Conservation (phyloP, 768 basidiomycete species). For the Panellus pusillus region DNA sequence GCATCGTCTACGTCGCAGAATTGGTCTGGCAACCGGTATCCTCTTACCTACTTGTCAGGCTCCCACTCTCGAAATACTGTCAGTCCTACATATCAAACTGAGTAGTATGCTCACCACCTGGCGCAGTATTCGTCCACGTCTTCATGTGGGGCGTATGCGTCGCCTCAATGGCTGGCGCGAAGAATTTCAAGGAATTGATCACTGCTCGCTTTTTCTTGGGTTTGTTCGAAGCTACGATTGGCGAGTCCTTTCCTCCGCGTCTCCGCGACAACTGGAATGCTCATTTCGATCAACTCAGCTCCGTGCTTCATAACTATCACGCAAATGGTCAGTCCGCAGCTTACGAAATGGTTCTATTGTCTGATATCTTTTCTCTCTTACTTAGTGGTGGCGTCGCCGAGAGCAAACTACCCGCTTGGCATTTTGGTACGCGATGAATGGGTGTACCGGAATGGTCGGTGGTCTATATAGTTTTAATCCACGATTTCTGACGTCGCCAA, state of each 20-base stretch:
- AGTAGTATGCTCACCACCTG: background rate
- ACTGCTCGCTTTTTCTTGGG: conserved; percentile 45
- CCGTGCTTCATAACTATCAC: conserved; percentile 51
- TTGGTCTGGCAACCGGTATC: conserved; percentile 45
- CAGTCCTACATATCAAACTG: conserved; percentile 14
- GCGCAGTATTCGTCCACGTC: conserved; percentile 36
- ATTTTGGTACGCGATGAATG: conserved; percentile 46
- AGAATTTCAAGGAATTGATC: conserved; percentile 40
- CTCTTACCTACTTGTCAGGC: conserved; percentile 39
- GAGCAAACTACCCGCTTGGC: conserved; percentile 44
- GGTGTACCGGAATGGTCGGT: conserved; percentile 38
- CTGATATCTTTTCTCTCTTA: background rate
- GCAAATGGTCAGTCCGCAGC: conserved; percentile 32
- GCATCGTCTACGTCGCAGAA: conserved; percentile 46
- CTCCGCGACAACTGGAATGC: background rate
- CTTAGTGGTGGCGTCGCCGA: conserved; percentile 47
- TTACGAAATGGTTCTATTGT: background rate
- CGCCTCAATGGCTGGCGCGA: conserved; percentile 38
- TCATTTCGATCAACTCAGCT: conserved; percentile 24
- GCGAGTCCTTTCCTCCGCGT: conserved; percentile 21
- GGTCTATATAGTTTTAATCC: background rate
- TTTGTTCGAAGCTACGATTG: conserved; percentile 48
- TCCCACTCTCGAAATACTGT: conserved; percentile 42
- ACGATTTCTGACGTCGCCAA: conserved; percentile 6
- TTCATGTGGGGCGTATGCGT: conserved; percentile 44